Evolutionary conservation across 1,139 yeast species (phyloP), one percentile per base, ranked within the genome.

Genomic region (Magnusiomyces suaveolens): DNA sequence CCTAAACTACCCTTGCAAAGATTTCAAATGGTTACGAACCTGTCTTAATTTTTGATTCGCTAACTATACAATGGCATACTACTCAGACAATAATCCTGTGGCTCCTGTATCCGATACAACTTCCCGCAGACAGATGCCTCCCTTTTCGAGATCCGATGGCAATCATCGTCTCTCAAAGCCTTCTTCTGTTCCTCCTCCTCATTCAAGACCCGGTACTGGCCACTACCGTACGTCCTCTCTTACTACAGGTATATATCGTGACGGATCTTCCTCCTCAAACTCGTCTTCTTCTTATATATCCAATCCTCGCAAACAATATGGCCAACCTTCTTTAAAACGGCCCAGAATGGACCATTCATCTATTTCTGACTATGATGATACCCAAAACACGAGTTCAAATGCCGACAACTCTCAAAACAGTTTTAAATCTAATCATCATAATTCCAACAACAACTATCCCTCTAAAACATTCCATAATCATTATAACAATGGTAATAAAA

Each of bases 291-390:
- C 16, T n/a, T 18, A 10, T 38, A 3, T 38, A 3, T 8, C 41
- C 4, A 3, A 38, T 38, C n/a, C 41, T 16, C 18, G 6, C 18
- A 12, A n/a, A 38, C 41, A 38, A 6, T n/a, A 54, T 21, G 56
- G 50, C 24, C 52, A 44, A 2, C 54, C 54, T 12, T 51, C 56
- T 20, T 47, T 48, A 20, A 54, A 54, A 33, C 52, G 56, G 4
- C 51, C 54, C 1, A 32, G 56, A 23, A 41, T 52, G 44, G 56
- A 54, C 41, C 33, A 29, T 12, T 29, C 6, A 6, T 29, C 33
- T 12, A 29, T 6, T 29, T 29, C 33, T 29, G 33, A 29, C 33
- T 6, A 6, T 29, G 33, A 29, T 29, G 33, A 29, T 29, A 29
- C 6, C 12, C 33, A 29, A 6, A 29, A 29, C n/a, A n/a, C n/a